Evolutionary conservation across 768 basidiomycete genomes (phyloP).

Genomic region (Cystobasidium onofrii): DNA sequence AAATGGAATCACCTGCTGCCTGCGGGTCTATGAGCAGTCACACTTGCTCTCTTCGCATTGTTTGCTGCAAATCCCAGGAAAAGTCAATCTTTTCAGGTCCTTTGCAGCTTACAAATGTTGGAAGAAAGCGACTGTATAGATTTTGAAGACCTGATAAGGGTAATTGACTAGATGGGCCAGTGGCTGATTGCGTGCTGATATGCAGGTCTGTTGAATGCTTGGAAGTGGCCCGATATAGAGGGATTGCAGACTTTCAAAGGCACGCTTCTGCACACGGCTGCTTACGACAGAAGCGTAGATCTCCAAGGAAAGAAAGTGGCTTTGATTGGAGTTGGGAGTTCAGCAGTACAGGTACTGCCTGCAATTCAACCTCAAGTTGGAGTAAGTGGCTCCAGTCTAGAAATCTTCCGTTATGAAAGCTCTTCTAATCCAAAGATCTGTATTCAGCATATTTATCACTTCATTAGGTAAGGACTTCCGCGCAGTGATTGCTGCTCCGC

Average conservation of each 20-base stretch:
- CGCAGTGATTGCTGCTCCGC: too few species aligned
- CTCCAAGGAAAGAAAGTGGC: constrained; percentile 41
- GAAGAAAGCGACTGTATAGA: too few species aligned
- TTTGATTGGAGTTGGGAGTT: constrained; percentile 39
- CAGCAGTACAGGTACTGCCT: constrained; percentile 38
- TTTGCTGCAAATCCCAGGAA: too few species aligned
- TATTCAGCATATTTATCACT: constrained; percentile 6
- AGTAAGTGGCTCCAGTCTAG: background rate
- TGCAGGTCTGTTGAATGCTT: constrained; percentile 48
- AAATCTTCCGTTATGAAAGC: background rate
- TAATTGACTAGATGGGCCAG: too few species aligned
- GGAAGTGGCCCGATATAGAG: constrained; percentile 60
- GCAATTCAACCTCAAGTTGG: constrained; percentile 30
- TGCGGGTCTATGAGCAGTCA: too few species aligned
- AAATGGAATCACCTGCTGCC: too few species aligned
- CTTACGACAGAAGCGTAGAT: constrained; percentile 50
- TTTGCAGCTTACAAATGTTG: too few species aligned
- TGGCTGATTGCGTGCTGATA: background rate
- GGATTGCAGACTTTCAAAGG: constrained; percentile 57
- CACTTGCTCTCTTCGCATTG: too few species aligned
- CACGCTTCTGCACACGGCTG: constrained; percentile 57
- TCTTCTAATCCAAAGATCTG: background rate
- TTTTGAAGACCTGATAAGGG: too few species aligned
- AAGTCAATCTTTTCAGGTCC: too few species aligned
- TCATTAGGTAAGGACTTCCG: background rate